Conservation (phyloP, 1,139 yeast species). For the Nakaseomyces nivariensis region DNA sequence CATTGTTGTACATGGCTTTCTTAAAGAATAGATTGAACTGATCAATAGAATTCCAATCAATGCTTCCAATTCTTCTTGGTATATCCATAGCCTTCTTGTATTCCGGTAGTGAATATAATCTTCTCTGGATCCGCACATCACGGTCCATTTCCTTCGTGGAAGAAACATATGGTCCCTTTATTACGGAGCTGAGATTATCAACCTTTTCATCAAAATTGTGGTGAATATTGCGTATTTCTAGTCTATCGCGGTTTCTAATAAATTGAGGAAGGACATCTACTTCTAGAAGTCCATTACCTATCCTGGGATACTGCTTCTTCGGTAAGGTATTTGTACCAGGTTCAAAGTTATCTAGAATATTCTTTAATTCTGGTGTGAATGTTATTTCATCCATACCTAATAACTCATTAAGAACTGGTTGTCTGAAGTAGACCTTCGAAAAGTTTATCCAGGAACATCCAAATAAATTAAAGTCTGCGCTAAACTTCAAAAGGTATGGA, state of each 20-base stretch:
- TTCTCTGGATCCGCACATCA: conserved; percentile 52
- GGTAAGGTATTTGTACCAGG: conserved; percentile 10
- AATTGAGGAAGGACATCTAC: conserved; percentile 52
- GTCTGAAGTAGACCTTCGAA: conserved; percentile 28
- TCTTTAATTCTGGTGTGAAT: conserved; percentile 23
- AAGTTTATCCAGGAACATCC: conserved; percentile 72
- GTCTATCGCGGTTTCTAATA: conserved; percentile 44
- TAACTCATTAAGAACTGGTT: conserved; percentile 29
- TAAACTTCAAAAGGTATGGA: conserved; percentile 65
- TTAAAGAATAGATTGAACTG: conserved; percentile 31
- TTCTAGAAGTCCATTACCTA: conserved; percentile 57
- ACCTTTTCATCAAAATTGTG: conserved; percentile 37
- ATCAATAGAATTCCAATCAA: conserved; percentile 35
- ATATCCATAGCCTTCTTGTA: conserved; percentile 21
- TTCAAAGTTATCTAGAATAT: conserved; percentile 18
- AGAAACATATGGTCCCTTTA: conserved; percentile 32
- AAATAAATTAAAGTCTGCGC: conserved; percentile 71
- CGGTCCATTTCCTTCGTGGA: conserved; percentile 54
- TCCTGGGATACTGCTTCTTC: conserved; percentile 35
- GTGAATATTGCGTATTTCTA: conserved; percentile 43
- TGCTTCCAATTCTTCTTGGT: conserved; percentile 7
- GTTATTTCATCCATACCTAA: conserved; percentile 20
- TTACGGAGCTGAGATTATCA: conserved; percentile 6
- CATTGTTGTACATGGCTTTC: conserved; percentile 16
- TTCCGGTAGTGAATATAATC: conserved; percentile 30